Percentiles rank a stretch among this genome's conserved stretches.
Evolutionary conservation across 2,329 filamentous ascomycete genomes (phyloP).

Genomic region (Botrytis aclada): DNA sequence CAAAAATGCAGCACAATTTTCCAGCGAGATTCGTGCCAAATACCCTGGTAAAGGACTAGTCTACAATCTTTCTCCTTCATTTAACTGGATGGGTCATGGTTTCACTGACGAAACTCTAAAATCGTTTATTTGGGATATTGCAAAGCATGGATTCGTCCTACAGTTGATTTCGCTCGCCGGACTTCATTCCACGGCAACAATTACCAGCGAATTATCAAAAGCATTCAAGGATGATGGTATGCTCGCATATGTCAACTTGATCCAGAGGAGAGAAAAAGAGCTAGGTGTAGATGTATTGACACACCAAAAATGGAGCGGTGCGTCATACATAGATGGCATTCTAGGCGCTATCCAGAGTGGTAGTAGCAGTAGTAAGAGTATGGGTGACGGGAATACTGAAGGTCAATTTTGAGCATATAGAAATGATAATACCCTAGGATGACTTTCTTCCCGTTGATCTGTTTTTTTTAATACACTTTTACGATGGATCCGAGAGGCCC

Average conservation of each 20-base stretch:
- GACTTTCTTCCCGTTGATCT: background rate
- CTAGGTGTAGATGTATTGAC: conserved; percentile 45
- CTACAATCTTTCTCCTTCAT: conserved; percentile 93
- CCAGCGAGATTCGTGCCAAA: conserved; percentile 66
- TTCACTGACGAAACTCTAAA: conserved; percentile 80
- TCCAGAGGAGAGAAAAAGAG: conserved; percentile 88
- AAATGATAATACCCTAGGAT: background rate
- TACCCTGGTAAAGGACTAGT: conserved; percentile 84
- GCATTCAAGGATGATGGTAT: conserved; percentile 89
- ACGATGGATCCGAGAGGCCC: background rate
- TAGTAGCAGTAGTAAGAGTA: conserved; percentile 83
- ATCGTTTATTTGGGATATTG: conserved; percentile 95
- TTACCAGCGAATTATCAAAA: conserved; percentile 70
- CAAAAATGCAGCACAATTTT: conserved; percentile 70
- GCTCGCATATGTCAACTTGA: conserved; percentile 93
- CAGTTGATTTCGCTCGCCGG: conserved; percentile 67
- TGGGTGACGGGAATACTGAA: conserved; percentile 94
- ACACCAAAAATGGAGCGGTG: conserved; percentile 55
- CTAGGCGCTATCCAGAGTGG: conserved; percentile 87
- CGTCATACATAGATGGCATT: conserved; percentile 80
- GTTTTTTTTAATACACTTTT: background rate
- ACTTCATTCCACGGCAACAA: conserved; percentile 62
- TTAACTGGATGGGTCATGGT: conserved; percentile 98
- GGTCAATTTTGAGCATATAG: conserved; percentile 49
- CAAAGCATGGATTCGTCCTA: conserved; percentile 75